Evolutionary conservation across 2,329 filamentous ascomycete species (phyloP).

Genomic region (Xylariaceae sp.): DNA sequence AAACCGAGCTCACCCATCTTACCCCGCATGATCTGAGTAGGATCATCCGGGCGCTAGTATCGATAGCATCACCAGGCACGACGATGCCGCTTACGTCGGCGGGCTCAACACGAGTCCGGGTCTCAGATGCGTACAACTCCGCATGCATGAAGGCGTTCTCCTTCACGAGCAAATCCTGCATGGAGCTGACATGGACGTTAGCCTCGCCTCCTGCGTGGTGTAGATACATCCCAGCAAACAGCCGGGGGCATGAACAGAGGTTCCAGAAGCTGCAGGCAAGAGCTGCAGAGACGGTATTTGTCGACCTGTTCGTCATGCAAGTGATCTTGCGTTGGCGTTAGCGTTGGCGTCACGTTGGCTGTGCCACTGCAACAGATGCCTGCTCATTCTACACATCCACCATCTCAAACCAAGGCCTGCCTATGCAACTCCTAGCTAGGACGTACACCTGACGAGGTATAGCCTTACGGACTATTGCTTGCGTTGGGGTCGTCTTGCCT

Average conservation of each 20-base stretch:
- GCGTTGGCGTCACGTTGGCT: slow-evolving; percentile 7
- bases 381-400: slow-evolving; percentile 1
- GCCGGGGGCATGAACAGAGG: not conserved
- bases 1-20: not conserved
- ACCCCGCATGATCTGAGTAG: slow-evolving; percentile 13
- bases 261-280: slow-evolving; percentile 2
- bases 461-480: slow-evolving; percentile 9
- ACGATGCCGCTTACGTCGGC: slow-evolving; percentile 4
- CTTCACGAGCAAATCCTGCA: slow-evolving; percentile 2
- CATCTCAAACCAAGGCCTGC: too few relatives aligned
- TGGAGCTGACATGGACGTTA: not conserved
- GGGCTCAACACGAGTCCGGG: slow-evolving; percentile 14
- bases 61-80: slow-evolving; percentile 1
- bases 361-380: slow-evolving; percentile 1
- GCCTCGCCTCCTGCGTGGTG: not conserved
- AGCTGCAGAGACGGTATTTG: slow-evolving; percentile 18
- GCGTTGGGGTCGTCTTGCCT: slow-evolving; percentile 12
- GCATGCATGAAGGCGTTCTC: slow-evolving; percentile 7
- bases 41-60: not conserved
- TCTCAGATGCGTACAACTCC: slow-evolving; percentile 6
- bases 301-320: slow-evolving; percentile 13
- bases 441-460: slow-evolving; percentile 1
- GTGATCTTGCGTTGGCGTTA: slow-evolving; percentile 25
- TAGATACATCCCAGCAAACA: slow-evolving; percentile 1
- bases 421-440: not conserved